A percentile compares a stretch with the other conserved stretches of the same genome.
Evolutionary conservation across 2,329 filamentous ascomycete genomes (phyloP).

Genomic region (Colletotrichum truncatum): DNA sequence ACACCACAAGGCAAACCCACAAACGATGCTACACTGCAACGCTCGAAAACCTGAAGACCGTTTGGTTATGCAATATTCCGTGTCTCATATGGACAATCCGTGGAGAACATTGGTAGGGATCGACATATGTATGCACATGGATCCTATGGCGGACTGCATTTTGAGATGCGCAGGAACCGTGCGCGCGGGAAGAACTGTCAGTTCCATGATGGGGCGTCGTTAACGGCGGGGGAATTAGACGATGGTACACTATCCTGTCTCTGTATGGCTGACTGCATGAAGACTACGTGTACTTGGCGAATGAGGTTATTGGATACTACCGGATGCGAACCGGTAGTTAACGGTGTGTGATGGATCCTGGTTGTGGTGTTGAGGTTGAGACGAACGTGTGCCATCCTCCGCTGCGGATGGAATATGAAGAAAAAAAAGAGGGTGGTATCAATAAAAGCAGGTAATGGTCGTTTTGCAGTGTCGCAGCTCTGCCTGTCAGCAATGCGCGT

Average conservation of each 20-base stretch:
- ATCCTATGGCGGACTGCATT: not conserved
- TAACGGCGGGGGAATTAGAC: not conserved
- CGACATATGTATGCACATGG: conserved; percentile 13
- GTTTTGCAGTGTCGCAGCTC: conserved; percentile 1
- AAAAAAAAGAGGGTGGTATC: conserved; percentile 26
- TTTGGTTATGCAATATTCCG: not conserved
- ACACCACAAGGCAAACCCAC: conserved; percentile 1
- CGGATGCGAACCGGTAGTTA: not conserved
- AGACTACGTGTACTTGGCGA: not conserved
- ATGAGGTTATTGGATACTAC: not conserved
- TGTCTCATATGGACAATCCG: conserved; percentile 14
- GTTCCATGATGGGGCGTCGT: not conserved
- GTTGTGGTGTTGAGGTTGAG: not conserved
- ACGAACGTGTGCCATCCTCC: conserved; percentile 5
- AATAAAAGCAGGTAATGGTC: conserved; percentile 36
- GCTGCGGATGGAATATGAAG: not conserved
- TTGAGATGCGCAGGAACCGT: conserved; percentile 12
- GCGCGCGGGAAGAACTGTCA: not conserved
- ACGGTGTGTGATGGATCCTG: not conserved
- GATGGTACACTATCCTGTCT: not conserved
- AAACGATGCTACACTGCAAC: conserved; percentile 1
- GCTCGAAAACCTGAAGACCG: not conserved
- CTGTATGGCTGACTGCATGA: not conserved
- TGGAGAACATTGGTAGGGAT: conserved; percentile 20
- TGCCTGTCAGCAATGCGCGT: not conserved